Conservation (phyloP, 306 rosid genomes). For the Sophora flavescens region DNA sequence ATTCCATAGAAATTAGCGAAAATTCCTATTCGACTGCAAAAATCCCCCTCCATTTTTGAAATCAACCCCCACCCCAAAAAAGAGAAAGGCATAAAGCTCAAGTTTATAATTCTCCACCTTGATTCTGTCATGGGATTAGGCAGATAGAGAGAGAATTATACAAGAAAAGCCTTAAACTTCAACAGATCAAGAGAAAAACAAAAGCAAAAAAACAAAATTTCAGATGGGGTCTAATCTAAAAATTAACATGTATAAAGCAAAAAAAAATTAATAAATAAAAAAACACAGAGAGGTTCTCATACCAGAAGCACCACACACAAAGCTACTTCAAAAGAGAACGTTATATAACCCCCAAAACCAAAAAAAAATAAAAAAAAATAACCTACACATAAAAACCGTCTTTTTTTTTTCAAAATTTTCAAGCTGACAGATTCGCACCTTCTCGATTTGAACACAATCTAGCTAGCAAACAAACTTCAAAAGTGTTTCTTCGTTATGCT, state of each 20-base stretch:
- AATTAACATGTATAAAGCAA: not conserved
- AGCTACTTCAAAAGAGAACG: not conserved
- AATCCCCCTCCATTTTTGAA: not conserved
- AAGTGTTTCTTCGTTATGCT: slow-evolving; percentile 20
- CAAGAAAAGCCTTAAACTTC: slow-evolving; percentile 18
- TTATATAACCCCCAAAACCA: not conserved
- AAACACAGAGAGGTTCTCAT: slow-evolving; percentile 18
- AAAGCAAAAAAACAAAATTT: slow-evolving; percentile 3
- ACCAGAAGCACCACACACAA: slow-evolving; percentile 33
- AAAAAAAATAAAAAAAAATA: not conserved
- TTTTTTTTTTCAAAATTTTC: not conserved
- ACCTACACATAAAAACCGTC: not conserved
- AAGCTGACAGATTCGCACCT: slow-evolving; percentile 51
- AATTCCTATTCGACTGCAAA: slow-evolving; percentile 24
- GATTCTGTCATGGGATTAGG: slow-evolving; percentile 21
- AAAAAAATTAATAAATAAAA: not conserved
- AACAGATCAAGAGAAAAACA: slow-evolving; percentile 49
- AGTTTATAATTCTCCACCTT: slow-evolving; percentile 2
- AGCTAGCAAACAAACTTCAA: slow-evolving; percentile 29
- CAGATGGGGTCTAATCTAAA: slow-evolving; percentile 12
- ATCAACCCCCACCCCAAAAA: not conserved
- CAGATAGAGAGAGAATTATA: slow-evolving; percentile 30
- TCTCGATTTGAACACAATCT: not conserved
- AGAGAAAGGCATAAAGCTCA: slow-evolving; percentile 19
- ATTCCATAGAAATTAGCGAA: slow-evolving; percentile 19